Base-by-base conservation (phyloP, 768 basidiomycete species). In the Pholiota microspora region DNA sequence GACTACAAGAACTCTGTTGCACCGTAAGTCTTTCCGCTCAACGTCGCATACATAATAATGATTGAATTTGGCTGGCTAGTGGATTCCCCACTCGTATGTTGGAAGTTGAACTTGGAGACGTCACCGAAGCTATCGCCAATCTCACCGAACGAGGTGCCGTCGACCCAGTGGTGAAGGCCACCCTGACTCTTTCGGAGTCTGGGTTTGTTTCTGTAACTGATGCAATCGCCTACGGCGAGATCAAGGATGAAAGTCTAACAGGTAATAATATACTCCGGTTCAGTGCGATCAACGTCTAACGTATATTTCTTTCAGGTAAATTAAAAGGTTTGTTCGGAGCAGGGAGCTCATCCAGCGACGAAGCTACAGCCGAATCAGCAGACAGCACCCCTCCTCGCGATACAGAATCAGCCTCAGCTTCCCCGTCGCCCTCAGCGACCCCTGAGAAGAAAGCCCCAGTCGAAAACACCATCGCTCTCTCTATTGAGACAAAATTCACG, bases 101-200 rank as follows among this genome's bases (percentile, higher is more conserved):
- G 13, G 86, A 90, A 59, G 86, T 83, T 18, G 80, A 88, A 15
- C 77, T 98, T 54, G 69, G 66, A 24, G 92, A 89, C 29, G 82
- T 98, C 45, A 71, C 78, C 2, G 85, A 89, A 58, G 93, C 92
- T 2, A 71, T 94, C 18, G 80, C 72, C 28, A 97, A 95, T 68
- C 78, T 98, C 46, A 95, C 94, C 12, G 88, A 89, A 45, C 81
- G 83, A 1, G 91, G 90, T 7, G 89, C 85, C 9, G 69, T 81
- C 23, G 92, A 94, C 62, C 90, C 94, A 2, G 83, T 94, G 12
- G 79, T 98, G 63, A 94, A 94, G 69, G 86, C 92, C 15, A 92
- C 90, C 0, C 71, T 98, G 48, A 74, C 82, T 24, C 76, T 98
- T 35, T 91, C 91, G 34, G 91, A 94, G 49, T 92, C 91, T 47